phyloP scores from a whole-genome alignment of 768 basidiomycete genomes.

The Podaxis sp. region DNA sequence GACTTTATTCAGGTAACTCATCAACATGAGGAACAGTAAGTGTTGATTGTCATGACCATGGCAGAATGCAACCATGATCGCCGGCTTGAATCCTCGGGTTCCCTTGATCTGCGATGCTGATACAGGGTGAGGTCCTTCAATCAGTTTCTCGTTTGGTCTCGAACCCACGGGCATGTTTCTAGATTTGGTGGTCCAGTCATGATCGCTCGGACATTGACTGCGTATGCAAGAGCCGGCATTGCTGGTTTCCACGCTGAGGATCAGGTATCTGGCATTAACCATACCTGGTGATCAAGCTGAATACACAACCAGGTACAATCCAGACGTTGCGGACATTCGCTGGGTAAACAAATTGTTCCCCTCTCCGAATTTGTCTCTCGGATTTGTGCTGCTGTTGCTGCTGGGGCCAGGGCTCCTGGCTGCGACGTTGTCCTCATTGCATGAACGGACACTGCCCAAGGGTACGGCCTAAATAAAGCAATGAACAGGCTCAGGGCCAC shows the following conservation, averaged over 20 bases:
- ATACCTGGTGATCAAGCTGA: background rate
- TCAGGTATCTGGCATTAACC: slow-evolving; percentile 33
- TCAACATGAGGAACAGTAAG: background rate
- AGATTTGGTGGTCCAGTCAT: slow-evolving; percentile 55
- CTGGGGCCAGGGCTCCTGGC: slow-evolving; percentile 46
- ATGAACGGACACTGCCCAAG: slow-evolving; percentile 51
- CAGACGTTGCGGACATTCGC: slow-evolving; percentile 54
- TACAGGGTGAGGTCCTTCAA: slow-evolving; percentile 38
- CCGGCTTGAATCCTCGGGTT: slow-evolving; percentile 42
- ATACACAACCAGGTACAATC: slow-evolving; percentile 31
- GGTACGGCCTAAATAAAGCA: slow-evolving; percentile 50
- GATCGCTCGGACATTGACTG: slow-evolving; percentile 53
- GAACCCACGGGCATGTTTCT: background rate
- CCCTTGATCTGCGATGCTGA: slow-evolving; percentile 59
- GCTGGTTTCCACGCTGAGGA: slow-evolving; percentile 58
- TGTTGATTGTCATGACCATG: background rate
- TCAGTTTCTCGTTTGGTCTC: background rate
- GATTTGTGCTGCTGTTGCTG: slow-evolving; percentile 52
- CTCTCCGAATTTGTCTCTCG: slow-evolving; percentile 49
- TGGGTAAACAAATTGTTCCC: slow-evolving; percentile 53
- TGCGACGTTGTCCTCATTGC: slow-evolving; percentile 52
- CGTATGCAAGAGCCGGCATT: slow-evolving; percentile 49
- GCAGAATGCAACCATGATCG: slow-evolving; percentile 48
- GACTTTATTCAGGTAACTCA: slow-evolving; percentile 47
- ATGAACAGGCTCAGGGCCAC: slow-evolving; percentile 46